phyloP scores from a whole-genome alignment of 2,329 filamentous ascomycete genomes.

The Mycosphaerella sp. region DNA sequence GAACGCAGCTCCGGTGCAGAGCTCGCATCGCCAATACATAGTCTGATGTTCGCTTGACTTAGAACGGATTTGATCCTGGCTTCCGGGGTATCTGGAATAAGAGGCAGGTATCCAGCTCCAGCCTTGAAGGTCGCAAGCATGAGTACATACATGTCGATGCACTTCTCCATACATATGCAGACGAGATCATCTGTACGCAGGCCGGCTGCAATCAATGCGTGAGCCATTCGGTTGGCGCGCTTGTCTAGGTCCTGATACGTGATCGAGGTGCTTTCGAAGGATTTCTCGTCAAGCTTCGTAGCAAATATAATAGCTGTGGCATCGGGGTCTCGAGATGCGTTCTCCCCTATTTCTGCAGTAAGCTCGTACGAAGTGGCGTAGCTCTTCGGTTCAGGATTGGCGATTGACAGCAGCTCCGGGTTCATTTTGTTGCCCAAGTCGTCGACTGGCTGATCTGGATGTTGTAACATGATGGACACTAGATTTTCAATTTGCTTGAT shows the following conservation, averaged over 20 bases:
- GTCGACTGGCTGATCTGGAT: conserved; percentile 32
- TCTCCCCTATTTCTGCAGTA: conserved; percentile 47
- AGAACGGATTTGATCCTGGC: conserved; percentile 58
- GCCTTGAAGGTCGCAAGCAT: conserved; percentile 70
- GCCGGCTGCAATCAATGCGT: conserved; percentile 46
- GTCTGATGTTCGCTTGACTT: conserved; percentile 49
- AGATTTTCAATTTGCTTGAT: conserved; percentile 56
- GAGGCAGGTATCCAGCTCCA: conserved; percentile 72
- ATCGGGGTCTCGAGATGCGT: conserved; percentile 45
- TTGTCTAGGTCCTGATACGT: conserved; percentile 61
- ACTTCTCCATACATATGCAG: conserved; percentile 72
- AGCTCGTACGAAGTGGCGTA: conserved; percentile 31
- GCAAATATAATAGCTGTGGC: conserved; percentile 61
- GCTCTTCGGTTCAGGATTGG: conserved; percentile 34
- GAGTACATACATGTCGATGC: conserved; percentile 60
- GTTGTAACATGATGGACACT: conserved; percentile 39
- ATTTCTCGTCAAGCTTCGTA: conserved; percentile 38
- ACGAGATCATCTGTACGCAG: conserved; percentile 53
- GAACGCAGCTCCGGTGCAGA: conserved; percentile 15
- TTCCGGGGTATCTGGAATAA: conserved; percentile 63
- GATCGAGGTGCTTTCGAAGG: conserved; percentile 40
- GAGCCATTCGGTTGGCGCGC: conserved; percentile 58
- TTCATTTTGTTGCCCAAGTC: conserved; percentile 29
- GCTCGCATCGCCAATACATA: conserved; percentile 40
- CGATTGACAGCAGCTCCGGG: conserved; percentile 34